A percentile compares a stretch with the other conserved stretches of the same genome.
Evolutionary conservation across 805 yeast species (phyloP).

Genomic region (Yarrowia hollandica): DNA sequence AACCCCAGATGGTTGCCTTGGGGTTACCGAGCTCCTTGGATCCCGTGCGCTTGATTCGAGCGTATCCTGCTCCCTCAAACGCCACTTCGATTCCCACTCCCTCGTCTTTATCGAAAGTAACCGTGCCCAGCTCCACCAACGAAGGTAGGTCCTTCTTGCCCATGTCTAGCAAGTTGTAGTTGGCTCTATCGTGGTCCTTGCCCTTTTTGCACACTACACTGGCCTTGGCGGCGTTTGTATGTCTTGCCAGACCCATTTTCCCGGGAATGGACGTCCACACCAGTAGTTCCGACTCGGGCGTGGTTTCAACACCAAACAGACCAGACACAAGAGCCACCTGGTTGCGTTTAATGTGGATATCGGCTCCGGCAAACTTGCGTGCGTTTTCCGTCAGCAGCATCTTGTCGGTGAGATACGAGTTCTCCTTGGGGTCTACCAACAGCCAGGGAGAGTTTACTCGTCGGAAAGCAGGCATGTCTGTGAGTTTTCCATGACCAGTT

Average conservation of each 20-base stretch:
- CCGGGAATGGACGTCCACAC: conserved; percentile 23
- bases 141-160: background rate
- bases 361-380: background rate
- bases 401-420: conserved; percentile 15
- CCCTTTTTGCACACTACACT: background rate
- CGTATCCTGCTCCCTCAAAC: conserved; percentile 15
- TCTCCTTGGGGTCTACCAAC: background rate
- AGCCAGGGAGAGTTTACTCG: conserved; percentile 10
- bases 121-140: conserved; percentile 5
- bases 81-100: conserved; percentile 14
- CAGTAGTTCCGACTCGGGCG: background rate
- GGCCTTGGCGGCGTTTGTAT: conserved; percentile 15
- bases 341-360: background rate
- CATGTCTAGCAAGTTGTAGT: conserved; percentile 1
- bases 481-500: background rate
- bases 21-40: background rate
- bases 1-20: conserved; percentile 12
- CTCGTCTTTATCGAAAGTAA: background rate
- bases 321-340: conserved; percentile 5
- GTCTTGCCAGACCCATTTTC: background rate
- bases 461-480: conserved; percentile 12
- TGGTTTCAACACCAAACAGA: background rate
- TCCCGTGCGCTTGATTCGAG: conserved; percentile 2
- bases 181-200: background rate
- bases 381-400: conserved; percentile 3